These are phyloP conservation scores for Silene uniflora DNA, from an alignment of 148 eudicot species.

Conservation along the genomic window DNA sequence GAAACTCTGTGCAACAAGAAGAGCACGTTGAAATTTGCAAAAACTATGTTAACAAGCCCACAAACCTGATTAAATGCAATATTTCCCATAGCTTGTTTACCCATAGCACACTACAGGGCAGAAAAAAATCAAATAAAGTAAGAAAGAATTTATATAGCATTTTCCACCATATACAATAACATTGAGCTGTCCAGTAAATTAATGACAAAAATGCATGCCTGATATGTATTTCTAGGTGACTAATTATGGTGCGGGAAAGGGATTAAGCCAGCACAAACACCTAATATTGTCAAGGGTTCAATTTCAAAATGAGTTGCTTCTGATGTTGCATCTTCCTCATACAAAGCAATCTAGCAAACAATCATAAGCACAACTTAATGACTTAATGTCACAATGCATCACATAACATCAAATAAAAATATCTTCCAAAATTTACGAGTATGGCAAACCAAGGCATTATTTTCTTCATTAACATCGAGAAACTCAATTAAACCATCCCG, in stretches of 20 bases:
- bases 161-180: not conserved
- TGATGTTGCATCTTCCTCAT: slow-evolving; percentile 58
- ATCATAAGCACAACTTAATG: slow-evolving; percentile 1
- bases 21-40: not conserved
- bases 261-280: slow-evolving; percentile 85
- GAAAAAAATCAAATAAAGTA: not conserved
- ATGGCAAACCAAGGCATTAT: slow-evolving; percentile 81
- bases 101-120: slow-evolving; percentile 87
- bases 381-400: too few species aligned
- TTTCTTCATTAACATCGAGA: slow-evolving; percentile 99
- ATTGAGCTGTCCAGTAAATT: not conserved
- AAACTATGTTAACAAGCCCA: not conserved
- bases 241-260: slow-evolving; percentile 99
- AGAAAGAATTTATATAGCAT: not conserved
- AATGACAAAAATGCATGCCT: slow-evolving; percentile 39
- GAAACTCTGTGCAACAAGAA: not conserved
- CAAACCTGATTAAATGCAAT: slow-evolving; percentile 96
- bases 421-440: not conserved
- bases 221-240: slow-evolving; percentile 96
- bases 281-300: slow-evolving; percentile 92
- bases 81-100: slow-evolving; percentile 99
- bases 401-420: not conserved
- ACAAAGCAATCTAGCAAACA: slow-evolving; percentile 67
- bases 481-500: slow-evolving; percentile 88
- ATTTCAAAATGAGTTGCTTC: slow-evolving; percentile 94